phyloP scores from a whole-genome alignment of 306 rosid genomes.

The Myrica gale region DNA sequence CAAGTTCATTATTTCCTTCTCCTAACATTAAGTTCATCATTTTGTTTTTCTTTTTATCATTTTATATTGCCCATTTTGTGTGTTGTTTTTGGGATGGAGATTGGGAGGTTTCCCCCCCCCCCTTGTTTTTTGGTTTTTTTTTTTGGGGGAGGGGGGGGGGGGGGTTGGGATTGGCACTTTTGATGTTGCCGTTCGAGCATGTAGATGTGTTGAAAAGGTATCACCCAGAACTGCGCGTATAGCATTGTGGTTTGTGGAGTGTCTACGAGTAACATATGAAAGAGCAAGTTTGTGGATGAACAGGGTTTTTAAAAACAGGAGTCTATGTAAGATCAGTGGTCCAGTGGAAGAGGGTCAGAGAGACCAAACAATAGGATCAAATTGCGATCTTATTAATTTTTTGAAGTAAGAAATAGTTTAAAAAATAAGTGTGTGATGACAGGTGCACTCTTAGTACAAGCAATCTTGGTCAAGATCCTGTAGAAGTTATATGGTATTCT shows the following conservation, averaged over 20 bases:
- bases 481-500: no score
- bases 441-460: no score
- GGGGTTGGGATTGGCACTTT: no score
- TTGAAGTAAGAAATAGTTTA: no score
- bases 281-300: neutral
- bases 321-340: neutral
- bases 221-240: no score
- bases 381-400: neutral
- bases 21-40: neutral
- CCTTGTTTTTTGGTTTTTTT: no score
- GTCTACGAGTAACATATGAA: neutral
- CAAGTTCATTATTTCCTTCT: constrained; percentile 13
- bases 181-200: no score
- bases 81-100: neutral
- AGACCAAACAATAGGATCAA: neutral
- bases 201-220: no score
- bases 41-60: neutral
- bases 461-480: no score
- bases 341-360: neutral
- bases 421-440: no score
- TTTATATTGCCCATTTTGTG: neutral
- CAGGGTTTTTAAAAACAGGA: neutral
- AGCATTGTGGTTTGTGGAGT: neutral
- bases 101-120: neutral
- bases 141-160: no score